Conservation (phyloP, 192 early-diverging fungal genomes). For the Linnemannia elongata region DNA sequence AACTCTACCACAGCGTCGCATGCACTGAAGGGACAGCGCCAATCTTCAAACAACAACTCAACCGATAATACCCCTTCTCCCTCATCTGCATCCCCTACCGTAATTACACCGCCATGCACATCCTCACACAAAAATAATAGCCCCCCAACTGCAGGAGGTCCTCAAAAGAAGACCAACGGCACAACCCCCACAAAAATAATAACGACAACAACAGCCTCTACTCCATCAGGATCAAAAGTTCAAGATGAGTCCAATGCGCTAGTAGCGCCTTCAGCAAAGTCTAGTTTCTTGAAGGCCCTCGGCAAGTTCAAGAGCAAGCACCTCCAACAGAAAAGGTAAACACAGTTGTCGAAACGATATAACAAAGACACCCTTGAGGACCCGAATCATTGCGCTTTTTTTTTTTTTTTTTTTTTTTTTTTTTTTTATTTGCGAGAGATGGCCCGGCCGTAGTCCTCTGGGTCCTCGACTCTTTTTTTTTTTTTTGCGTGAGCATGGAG, state of each 20-base stretch:
- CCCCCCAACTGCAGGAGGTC: not conserved
- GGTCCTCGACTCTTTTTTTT: not conserved
- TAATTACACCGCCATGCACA: not conserved
- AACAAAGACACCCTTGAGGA: not conserved
- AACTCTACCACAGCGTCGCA: not conserved
- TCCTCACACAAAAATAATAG: not conserved
- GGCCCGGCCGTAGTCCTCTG: not conserved
- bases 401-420: no score
- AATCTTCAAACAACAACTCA: not conserved
- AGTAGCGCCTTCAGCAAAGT: conserved; percentile 18
- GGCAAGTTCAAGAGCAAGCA: conserved; percentile 37
- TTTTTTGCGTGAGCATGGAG: not conserved
- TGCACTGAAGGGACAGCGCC: not conserved
- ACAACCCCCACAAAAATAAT: not conserved
- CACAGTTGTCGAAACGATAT: not conserved
- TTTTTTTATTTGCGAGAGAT: not conserved
- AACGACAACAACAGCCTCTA: not conserved
- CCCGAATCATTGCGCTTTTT: not conserved
- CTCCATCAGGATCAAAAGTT: not conserved
- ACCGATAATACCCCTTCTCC: not conserved
- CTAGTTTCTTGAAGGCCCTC: conserved; percentile 38
- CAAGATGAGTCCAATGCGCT: not conserved
- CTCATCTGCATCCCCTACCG: not conserved
- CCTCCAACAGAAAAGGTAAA: conserved; percentile 34
- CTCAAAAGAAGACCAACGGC: not conserved